A percentile compares a stretch with the other conserved stretches of the same genome.
phyloP scores from a whole-genome alignment of 2,329 filamentous ascomycete genomes.

The Alternaria dauci region DNA sequence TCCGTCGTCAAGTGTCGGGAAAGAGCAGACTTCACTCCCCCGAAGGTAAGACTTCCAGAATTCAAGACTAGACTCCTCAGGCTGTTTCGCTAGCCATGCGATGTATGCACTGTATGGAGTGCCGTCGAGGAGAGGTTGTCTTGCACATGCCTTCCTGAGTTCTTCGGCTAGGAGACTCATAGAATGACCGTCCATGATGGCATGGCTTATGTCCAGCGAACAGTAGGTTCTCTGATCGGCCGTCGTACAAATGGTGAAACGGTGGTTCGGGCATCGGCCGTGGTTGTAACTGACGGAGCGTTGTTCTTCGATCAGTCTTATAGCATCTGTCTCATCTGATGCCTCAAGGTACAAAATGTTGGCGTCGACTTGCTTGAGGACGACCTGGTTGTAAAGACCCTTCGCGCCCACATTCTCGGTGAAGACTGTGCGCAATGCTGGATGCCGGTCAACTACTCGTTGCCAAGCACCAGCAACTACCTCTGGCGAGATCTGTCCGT shows the following conservation, averaged over 20 bases:
- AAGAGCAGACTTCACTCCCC: constrained; percentile 44
- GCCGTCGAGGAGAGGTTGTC: constrained; percentile 29
- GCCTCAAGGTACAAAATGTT: constrained; percentile 39
- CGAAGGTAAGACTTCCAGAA: constrained; percentile 45
- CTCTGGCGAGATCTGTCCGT: constrained; percentile 22
- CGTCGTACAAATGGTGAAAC: constrained; percentile 43
- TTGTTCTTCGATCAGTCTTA: constrained; percentile 31
- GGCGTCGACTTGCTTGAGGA: constrained; percentile 36
- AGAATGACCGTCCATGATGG: constrained; percentile 48
- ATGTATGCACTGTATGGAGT: constrained; percentile 48
- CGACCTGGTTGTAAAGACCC: constrained; percentile 46
- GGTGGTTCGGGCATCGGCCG: constrained; percentile 40
- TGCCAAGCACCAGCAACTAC: constrained; percentile 39
- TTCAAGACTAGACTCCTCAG: constrained; percentile 36
- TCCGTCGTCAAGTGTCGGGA: constrained; percentile 42
- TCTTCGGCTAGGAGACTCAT: constrained; percentile 43
- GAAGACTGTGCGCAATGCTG: constrained; percentile 44
- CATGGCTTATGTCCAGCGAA: constrained; percentile 47
- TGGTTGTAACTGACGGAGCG: constrained; percentile 35
- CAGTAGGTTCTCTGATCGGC: constrained; percentile 31
- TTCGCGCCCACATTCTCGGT: constrained; percentile 40
- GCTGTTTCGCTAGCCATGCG: constrained; percentile 36
- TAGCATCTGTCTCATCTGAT: constrained; percentile 29
- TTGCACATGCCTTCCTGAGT: constrained; percentile 39
- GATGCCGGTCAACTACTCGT: constrained; percentile 40